Evolutionary conservation across 768 basidiomycete genomes (phyloP), one percentile per base, ranked within the genome.

Genomic region (Phanerochaete sordida): DNA sequence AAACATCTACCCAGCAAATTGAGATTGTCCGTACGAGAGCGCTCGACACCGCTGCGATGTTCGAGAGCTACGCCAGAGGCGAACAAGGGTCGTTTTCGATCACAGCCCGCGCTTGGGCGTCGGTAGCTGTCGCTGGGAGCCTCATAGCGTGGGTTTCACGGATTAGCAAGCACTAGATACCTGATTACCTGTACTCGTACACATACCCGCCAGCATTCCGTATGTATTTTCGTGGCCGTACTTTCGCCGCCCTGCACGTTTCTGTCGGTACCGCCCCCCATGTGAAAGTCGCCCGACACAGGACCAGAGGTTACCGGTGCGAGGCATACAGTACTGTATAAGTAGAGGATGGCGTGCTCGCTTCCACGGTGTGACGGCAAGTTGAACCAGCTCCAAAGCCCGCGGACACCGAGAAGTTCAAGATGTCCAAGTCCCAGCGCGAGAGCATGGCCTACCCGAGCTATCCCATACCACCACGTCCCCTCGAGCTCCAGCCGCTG

Each of bases 121-220:
- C 65, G 31, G 65, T 55, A 4, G 48, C 52, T 7, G 24, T 64
- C 30, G 61, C 65, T 6, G 44, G 64, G 19, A 45, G 28, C 4
- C 51, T 66, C 3, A 56, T 60, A 3, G 58, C 57, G 4, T 68
- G 67, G 67, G 57, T 35, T 26, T 16, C 33, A 43, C 47, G 56
- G 56, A 45, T 44, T 57, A 21, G 27, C 31, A 46, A 16, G 30
- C 21, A 27, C n/a, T 56, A 46, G 31, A 26, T n/a, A n/a, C n/a
- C n/a, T n/a, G n/a, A n/a, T n/a, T n/a, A n/a, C n/a, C n/a, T n/a
- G n/a, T n/a, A n/a, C n/a, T n/a, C n/a, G n/a, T n/a, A n/a, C n/a
- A n/a, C n/a, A n/a, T n/a, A n/a, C n/a, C n/a, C n/a, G n/a, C n/a
- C n/a, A n/a, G n/a, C n/a, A n/a, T n/a, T n/a, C n/a, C n/a, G n/a